A percentile compares a stretch with the other conserved stretches of the same genome.
Evolutionary conservation across 2,329 filamentous ascomycete species (phyloP).

Genomic region (Ophiostoma ips): DNA sequence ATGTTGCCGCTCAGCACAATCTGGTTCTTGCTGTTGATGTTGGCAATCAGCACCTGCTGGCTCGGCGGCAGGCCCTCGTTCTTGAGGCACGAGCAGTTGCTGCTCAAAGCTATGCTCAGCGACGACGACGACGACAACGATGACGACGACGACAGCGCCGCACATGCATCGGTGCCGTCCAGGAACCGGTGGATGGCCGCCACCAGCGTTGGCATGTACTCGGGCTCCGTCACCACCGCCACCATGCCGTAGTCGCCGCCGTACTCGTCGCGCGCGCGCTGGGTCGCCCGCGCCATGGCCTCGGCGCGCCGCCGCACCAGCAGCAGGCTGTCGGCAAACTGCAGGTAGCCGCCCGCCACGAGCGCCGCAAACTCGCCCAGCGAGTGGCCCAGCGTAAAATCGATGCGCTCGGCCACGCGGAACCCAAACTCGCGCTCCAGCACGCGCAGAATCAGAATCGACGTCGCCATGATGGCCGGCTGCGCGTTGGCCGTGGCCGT

Average conservation of each 20-base stretch:
- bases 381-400: slow-evolving; percentile 80
- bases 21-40: slow-evolving; percentile 92
- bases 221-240: slow-evolving; percentile 74
- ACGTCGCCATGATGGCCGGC: slow-evolving; percentile 92
- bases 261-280: slow-evolving; percentile 46
- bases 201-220: slow-evolving; percentile 56
- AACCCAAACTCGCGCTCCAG: slow-evolving; percentile 79
- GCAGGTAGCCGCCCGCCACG: slow-evolving; percentile 68
- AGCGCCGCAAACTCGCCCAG: slow-evolving; percentile 88
- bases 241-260: slow-evolving; percentile 90
- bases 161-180: slow-evolving; percentile 51
- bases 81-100: neutral
- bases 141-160: slow-evolving; percentile 35
- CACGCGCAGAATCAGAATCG: slow-evolving; percentile 75
- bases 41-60: slow-evolving; percentile 79
- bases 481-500: slow-evolving; percentile 80
- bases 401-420: slow-evolving; percentile 52
- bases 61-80: slow-evolving; percentile 44
- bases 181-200: slow-evolving; percentile 68
- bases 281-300: slow-evolving; percentile 67
- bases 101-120: too few relatives aligned
- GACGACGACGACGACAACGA: too few relatives aligned
- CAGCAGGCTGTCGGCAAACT: slow-evolving; percentile 62
- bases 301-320: slow-evolving; percentile 68
- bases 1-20: slow-evolving; percentile 87